phyloP scores from a whole-genome alignment of 2,329 filamentous ascomycete genomes.

The Colletotrichum euphorbiae region DNA sequence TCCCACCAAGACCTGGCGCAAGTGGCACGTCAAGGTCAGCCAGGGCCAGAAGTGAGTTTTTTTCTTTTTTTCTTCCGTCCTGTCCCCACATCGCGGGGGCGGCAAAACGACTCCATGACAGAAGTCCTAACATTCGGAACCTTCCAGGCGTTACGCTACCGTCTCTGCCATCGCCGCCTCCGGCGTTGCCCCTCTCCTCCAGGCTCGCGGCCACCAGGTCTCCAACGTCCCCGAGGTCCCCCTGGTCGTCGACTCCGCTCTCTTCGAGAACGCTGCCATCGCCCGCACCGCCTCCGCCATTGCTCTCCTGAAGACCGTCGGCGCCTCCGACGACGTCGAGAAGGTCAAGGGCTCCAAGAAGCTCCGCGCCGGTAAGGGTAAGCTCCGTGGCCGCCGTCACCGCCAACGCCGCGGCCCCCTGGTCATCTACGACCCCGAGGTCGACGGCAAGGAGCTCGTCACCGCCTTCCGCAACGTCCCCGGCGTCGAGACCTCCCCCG shows the following conservation, averaged over 20 bases:
- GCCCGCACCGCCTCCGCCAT: constrained; percentile 91
- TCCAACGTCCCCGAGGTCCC: constrained; percentile 94
- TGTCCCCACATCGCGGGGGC: background rate
- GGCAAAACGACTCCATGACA: background rate
- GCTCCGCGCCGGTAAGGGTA: constrained; percentile 98
- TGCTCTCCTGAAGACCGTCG: constrained; percentile 88
- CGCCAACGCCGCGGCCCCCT: constrained; percentile 97
- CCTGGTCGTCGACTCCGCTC: constrained; percentile 91
- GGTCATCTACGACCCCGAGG: constrained; percentile 95
- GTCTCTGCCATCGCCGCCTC: constrained; percentile 97
- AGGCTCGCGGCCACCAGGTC: constrained; percentile 97
- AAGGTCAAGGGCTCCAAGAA: constrained; percentile 98
- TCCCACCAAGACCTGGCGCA: constrained; percentile 99
- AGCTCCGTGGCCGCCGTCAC: constrained; percentile 96
- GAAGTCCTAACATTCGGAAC: constrained; percentile 3
- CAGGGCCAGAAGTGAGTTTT: constrained; percentile 89
- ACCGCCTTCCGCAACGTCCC: constrained; percentile 98
- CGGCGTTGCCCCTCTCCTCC: constrained; percentile 91
- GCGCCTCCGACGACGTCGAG: constrained; percentile 89
- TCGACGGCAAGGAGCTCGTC: constrained; percentile 94
- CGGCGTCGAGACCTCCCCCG: constrained; percentile 95
- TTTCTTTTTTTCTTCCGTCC: background rate
- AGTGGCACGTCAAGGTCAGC: constrained; percentile 99
- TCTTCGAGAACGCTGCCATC: constrained; percentile 83
- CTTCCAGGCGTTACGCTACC: constrained; percentile 88